phyloP scores from a whole-genome alignment of 768 basidiomycete species.

The Suillus cothurnatus region DNA sequence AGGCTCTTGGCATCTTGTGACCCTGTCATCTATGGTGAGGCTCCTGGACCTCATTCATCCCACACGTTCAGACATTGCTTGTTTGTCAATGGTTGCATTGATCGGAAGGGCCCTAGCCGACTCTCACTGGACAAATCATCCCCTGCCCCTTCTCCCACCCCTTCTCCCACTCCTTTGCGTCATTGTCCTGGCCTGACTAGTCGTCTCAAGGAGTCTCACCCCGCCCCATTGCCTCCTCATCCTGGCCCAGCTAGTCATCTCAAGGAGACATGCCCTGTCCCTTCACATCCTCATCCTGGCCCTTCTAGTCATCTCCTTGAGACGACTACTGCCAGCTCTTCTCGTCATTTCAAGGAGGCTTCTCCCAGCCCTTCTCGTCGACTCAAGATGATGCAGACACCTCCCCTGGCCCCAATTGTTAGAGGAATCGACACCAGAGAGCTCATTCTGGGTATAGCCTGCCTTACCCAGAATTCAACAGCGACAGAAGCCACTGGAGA shows the following conservation, averaged over 20 bases:
- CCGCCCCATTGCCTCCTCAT: neutral
- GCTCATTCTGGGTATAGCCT: neutral
- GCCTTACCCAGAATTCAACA: neutral
- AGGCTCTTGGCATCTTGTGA: neutral
- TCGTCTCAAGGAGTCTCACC: too few relatives aligned
- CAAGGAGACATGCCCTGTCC: too few relatives aligned
- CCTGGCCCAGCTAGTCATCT: neutral
- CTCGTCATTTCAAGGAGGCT: too few relatives aligned
- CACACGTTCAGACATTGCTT: neutral
- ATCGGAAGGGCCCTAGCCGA: neutral
- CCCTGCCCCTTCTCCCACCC: neutral
- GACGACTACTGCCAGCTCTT: too few relatives aligned
- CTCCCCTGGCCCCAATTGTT: neutral
- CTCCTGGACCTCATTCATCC: neutral
- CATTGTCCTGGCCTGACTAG: neutral
- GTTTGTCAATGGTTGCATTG: neutral
- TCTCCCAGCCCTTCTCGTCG: too few relatives aligned
- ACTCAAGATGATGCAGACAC: neutral
- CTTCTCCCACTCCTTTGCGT: neutral
- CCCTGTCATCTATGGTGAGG: neutral
- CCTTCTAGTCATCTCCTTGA: too few relatives aligned
- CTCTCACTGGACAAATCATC: neutral
- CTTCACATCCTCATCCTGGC: too few relatives aligned
- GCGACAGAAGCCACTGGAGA: too few relatives aligned
- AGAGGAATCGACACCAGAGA: neutral